Evolutionary conservation across 2,329 filamentous ascomycete genomes (phyloP).

Genomic region (Bipolaris bicolor): DNA sequence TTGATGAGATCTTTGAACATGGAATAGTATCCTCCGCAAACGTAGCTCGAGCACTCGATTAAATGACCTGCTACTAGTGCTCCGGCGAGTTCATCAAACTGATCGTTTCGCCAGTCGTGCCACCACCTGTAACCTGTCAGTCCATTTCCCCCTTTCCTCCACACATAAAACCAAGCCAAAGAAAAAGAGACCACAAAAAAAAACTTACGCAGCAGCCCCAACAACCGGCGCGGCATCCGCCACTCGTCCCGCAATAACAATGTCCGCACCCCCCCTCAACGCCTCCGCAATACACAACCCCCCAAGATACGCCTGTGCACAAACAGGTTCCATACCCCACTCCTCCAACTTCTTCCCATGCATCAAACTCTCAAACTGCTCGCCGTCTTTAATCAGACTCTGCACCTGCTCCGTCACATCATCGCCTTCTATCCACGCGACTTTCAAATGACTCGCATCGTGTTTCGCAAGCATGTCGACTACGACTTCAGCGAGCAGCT

Average conservation of each 20-base stretch:
- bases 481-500: conserved; percentile 35
- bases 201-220: conserved; percentile 50
- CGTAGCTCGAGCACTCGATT: conserved; percentile 50
- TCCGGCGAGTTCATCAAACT: conserved; percentile 43
- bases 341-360: conserved; percentile 49
- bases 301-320: conserved; percentile 23
- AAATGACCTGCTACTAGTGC: conserved; percentile 51
- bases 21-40: conserved; percentile 41
- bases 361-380: conserved; percentile 48
- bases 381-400: conserved; percentile 42
- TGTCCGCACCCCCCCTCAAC: conserved; percentile 35
- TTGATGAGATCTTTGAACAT: conserved; percentile 49
- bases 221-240: conserved; percentile 51
- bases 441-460: conserved; percentile 26
- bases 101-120: conserved; percentile 55
- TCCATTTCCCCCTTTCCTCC: too few species aligned
- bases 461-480: conserved; percentile 18
- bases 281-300: conserved; percentile 35
- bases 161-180: too few species aligned
- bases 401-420: conserved; percentile 41
- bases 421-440: conserved; percentile 30
- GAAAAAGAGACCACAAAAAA: conserved; percentile 9
- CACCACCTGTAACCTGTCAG: conserved; percentile 55
- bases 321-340: conserved; percentile 38
- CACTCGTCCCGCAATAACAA: conserved; percentile 42